phyloP scores from a whole-genome alignment of 2,329 filamentous ascomycete genomes.

The Alternaria sp. region DNA sequence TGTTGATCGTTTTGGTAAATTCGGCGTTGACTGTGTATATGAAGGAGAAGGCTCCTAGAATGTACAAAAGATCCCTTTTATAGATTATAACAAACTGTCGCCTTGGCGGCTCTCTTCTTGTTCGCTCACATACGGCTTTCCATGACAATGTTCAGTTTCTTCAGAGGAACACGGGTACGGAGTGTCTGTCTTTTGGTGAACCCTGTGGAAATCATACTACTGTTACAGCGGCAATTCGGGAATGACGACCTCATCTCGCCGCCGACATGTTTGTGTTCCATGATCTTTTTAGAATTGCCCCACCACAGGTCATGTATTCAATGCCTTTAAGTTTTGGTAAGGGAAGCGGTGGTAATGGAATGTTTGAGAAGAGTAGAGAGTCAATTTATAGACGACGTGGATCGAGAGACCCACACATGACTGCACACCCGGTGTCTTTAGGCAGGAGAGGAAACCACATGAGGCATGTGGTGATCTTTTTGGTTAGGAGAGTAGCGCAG shows the following conservation, averaged over 20 bases:
- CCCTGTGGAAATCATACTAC: not conserved
- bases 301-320: not conserved
- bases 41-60: not conserved
- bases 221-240: not conserved
- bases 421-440: too few relatives aligned
- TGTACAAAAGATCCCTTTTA: not conserved
- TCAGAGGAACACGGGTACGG: not conserved
- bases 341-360: not conserved
- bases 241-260: not conserved
- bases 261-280: not conserved
- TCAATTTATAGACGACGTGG: not conserved
- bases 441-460: not conserved
- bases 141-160: not conserved
- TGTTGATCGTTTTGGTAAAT: not conserved
- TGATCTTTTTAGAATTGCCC: not conserved
- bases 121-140: not conserved
- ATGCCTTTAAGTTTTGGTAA: not conserved
- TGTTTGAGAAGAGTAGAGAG: not conserved
- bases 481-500: not conserved
- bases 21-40: not conserved
- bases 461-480: too few relatives aligned
- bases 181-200: not conserved
- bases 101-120: not conserved
- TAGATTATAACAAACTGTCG: rapidly evolving
- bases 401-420: not conserved